Conservation (phyloP, 805 yeast genomes). For the Cyberlindnera bimundalis region DNA sequence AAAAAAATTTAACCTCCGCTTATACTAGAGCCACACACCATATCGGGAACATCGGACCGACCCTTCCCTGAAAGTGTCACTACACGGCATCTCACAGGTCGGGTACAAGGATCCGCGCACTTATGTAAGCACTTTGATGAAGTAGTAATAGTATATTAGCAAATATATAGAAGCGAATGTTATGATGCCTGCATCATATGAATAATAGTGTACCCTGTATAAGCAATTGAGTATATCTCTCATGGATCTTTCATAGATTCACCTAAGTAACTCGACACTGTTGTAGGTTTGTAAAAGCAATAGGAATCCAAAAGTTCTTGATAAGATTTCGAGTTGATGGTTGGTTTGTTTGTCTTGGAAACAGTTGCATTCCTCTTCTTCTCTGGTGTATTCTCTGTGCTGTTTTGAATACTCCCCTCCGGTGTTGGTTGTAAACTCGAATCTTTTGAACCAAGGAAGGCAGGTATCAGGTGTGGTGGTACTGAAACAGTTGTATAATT, state of each 20-base stretch:
- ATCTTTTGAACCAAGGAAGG: constrained; percentile 3
- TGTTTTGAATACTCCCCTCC: constrained; percentile 1
- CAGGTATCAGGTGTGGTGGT: constrained; percentile 11
- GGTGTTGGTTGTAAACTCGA: constrained; percentile 3
- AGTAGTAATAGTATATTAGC: neutral
- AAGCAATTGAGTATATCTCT: neutral
- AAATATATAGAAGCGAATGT: neutral
- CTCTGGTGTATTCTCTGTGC: constrained; percentile 9
- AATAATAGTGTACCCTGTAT: neutral
- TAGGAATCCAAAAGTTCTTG: constrained; percentile 55
- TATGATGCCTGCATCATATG: neutral
- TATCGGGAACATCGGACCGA: neutral
- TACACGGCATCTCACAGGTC: too few relatives aligned
- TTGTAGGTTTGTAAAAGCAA: constrained; percentile 47
- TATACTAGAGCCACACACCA: too few relatives aligned
- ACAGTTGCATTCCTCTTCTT: neutral
- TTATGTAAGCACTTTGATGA: too few relatives aligned
- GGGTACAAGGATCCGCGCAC: too few relatives aligned
- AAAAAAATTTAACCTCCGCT: too few relatives aligned
- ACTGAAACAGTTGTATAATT: constrained; percentile 11
- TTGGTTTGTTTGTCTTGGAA: constrained; percentile 27
- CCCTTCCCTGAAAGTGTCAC: neutral
- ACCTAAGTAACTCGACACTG: constrained; percentile 10
- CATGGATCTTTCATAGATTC: constrained; percentile 4
- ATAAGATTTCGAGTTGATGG: constrained; percentile 49